Percentiles rank a stretch among this genome's conserved stretches.
These are phyloP conservation scores for Brassica incana DNA, from an alignment of 345 rosid species.

Conservation along the genomic window DNA sequence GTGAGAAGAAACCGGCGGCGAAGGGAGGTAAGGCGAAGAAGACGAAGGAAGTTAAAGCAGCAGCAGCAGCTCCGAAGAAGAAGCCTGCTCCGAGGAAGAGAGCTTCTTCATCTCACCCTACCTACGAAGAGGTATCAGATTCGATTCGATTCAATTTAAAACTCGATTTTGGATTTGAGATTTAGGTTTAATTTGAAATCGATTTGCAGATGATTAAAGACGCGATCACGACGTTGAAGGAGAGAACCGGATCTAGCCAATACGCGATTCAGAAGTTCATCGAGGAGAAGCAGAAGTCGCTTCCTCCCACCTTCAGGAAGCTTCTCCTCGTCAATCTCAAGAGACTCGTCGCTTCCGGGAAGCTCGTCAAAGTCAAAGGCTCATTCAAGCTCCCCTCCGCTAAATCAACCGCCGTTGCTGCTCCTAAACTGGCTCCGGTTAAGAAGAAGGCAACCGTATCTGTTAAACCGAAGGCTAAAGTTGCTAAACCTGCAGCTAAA, in stretches of 20 bases:
- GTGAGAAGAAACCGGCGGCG: conserved; percentile 42
- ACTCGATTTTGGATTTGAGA: neutral
- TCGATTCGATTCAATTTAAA: neutral
- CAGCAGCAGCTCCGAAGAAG: conserved; percentile 14
- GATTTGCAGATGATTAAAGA: conserved; percentile 70
- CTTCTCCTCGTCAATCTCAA: conserved; percentile 61
- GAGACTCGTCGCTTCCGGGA: conserved; percentile 65
- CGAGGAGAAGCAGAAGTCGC: conserved; percentile 70
- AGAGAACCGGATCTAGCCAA: conserved; percentile 88
- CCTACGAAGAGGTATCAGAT: conserved; percentile 62
- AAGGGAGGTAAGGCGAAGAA: conserved; percentile 50
- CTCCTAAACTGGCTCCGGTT: conserved; percentile 34
- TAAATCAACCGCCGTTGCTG: conserved; percentile 13
- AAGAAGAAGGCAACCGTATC: conserved; percentile 35
- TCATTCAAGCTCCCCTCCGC: conserved; percentile 69
- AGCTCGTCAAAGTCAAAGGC: conserved; percentile 67
- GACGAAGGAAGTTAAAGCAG: conserved; percentile 46
- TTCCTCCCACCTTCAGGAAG: conserved; percentile 67
- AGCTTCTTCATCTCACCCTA: conserved; percentile 53
- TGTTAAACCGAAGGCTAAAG: conserved; percentile 40
- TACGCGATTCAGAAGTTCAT: conserved; percentile 79
- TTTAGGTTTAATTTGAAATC: neutral
- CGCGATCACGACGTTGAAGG: conserved; percentile 67
- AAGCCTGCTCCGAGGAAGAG: conserved; percentile 47
- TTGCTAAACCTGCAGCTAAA: conserved; percentile 36